Evolutionary conservation across 2,329 filamentous ascomycete genomes (phyloP).

Genomic region (Leptodontidium sp.): DNA sequence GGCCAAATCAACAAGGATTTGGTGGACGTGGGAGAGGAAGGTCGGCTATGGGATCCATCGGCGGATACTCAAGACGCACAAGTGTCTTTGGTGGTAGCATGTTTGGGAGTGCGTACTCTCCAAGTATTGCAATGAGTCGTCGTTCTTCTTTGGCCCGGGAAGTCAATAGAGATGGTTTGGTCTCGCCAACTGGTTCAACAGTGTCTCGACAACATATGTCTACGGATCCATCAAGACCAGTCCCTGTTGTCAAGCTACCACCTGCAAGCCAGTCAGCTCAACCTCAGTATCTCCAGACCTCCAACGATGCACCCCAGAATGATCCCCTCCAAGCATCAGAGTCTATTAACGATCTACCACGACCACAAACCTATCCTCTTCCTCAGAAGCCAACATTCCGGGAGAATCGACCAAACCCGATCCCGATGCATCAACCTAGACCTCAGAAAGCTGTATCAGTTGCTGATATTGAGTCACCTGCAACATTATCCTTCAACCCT

Average conservation of each 20-base stretch:
- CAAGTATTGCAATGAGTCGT: slow-evolving; percentile 87
- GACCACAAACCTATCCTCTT: slow-evolving; percentile 63
- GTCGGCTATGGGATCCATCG: slow-evolving; percentile 73
- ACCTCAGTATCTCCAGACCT: slow-evolving; percentile 43
- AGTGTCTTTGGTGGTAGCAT: slow-evolving; percentile 78
- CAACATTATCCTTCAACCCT: slow-evolving; percentile 59
- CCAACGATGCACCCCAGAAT: slow-evolving; percentile 43
- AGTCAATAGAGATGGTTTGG: slow-evolving; percentile 73
- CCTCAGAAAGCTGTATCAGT: slow-evolving; percentile 95
- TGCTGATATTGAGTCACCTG: slow-evolving; percentile 88
- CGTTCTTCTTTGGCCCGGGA: slow-evolving; percentile 81
- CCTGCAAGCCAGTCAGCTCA: slow-evolving; percentile 54
- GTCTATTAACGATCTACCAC: slow-evolving; percentile 54
- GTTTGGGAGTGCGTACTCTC: slow-evolving; percentile 79
- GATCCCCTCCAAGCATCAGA: slow-evolving; percentile 31
- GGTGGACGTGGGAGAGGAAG: slow-evolving; percentile 73
- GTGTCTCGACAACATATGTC: slow-evolving; percentile 72
- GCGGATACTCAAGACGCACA: slow-evolving; percentile 78
- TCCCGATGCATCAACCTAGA: slow-evolving; percentile 91
- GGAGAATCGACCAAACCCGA: slow-evolving; percentile 60
- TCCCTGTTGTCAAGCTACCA: slow-evolving; percentile 87
- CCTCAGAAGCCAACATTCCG: slow-evolving; percentile 66
- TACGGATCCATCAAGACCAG: slow-evolving; percentile 70
- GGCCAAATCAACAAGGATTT: slow-evolving; percentile 88
- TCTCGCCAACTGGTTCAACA: slow-evolving; percentile 82